Conservation (phyloP, 805 yeast species). For the Barnettozyma pratensis region DNA sequence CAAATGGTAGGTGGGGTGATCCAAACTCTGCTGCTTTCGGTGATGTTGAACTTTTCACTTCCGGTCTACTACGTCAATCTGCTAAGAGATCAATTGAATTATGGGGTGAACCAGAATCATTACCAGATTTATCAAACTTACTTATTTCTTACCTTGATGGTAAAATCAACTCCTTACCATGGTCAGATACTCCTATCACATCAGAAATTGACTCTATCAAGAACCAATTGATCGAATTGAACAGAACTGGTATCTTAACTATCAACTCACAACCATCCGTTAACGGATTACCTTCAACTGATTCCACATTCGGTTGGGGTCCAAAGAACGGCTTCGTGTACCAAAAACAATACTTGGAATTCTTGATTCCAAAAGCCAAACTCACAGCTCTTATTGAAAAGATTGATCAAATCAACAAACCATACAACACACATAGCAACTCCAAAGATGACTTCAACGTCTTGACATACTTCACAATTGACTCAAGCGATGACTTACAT, state of each 20-base stretch:
- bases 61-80: slow-evolving; percentile 76
- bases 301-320: slow-evolving; percentile 88
- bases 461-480: slow-evolving; percentile 76
- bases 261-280: slow-evolving; percentile 94
- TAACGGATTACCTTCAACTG: slow-evolving; percentile 69
- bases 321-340: slow-evolving; percentile 89
- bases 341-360: slow-evolving; percentile 90
- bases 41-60: slow-evolving; percentile 76
- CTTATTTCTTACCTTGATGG: slow-evolving; percentile 71
- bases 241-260: slow-evolving; percentile 66
- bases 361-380: slow-evolving; percentile 58
- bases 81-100: slow-evolving; percentile 73
- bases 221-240: slow-evolving; percentile 54
- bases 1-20: slow-evolving; percentile 99
- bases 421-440: slow-evolving; percentile 18
- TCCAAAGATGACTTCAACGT: slow-evolving; percentile 36
- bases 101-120: slow-evolving; percentile 77
- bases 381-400: slow-evolving; percentile 33
- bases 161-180: slow-evolving; percentile 71
- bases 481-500: slow-evolving; percentile 45
- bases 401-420: slow-evolving; percentile 42
- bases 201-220: slow-evolving; percentile 66
- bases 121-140: slow-evolving; percentile 56
- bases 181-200: slow-evolving; percentile 91
- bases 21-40: slow-evolving; percentile 97